Conservation (phyloP, 768 basidiomycete species). For the Termitomyces sp. region DNA sequence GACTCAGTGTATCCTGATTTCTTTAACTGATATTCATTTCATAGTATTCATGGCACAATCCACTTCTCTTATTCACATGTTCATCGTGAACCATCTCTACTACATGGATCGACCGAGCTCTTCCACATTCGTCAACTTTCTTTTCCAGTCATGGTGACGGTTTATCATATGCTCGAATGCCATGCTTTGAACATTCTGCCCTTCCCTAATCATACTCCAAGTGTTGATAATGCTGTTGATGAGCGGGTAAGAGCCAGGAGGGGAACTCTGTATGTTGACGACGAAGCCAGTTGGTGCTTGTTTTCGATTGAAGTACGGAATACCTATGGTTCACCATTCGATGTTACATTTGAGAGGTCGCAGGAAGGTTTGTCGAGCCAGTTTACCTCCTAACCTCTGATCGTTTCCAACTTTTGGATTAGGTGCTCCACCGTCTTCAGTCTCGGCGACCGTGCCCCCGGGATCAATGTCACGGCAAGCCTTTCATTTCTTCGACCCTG, state of each 20-base stretch:
- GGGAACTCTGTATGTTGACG: slow-evolving; percentile 32
- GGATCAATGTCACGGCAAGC: slow-evolving; percentile 78
- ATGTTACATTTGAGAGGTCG: slow-evolving; percentile 67
- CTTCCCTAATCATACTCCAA: slow-evolving; percentile 31
- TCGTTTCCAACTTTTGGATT: slow-evolving; percentile 4
- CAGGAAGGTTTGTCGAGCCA: slow-evolving; percentile 47
- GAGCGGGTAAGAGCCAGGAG: slow-evolving; percentile 17
- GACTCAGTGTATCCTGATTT: neutral
- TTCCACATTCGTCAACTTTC: slow-evolving; percentile 87
- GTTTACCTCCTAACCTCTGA: neutral
- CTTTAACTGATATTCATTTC: slow-evolving; percentile 9
- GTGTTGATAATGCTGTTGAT: slow-evolving; percentile 15
- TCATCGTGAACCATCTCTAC: slow-evolving; percentile 32
- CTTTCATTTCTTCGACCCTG: neutral
- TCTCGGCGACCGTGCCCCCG: slow-evolving; percentile 68
- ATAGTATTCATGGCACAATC: slow-evolving; percentile 71
- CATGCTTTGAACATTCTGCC: slow-evolving; percentile 77
- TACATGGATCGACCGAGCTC: slow-evolving; percentile 30
- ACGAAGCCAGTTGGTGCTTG: slow-evolving; percentile 72
- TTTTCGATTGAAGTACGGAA: slow-evolving; percentile 91
- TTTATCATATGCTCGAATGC: slow-evolving; percentile 93
- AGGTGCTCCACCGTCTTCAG: slow-evolving; percentile 37
- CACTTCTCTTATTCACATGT: slow-evolving; percentile 80
- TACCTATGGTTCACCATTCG: slow-evolving; percentile 87
- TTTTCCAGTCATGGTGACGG: slow-evolving; percentile 88